Evolutionary conservation across 495 filamentous ascomycete genomes (phyloP), one percentile per base, ranked within the genome.

Genomic region (Podospora comata): DNA sequence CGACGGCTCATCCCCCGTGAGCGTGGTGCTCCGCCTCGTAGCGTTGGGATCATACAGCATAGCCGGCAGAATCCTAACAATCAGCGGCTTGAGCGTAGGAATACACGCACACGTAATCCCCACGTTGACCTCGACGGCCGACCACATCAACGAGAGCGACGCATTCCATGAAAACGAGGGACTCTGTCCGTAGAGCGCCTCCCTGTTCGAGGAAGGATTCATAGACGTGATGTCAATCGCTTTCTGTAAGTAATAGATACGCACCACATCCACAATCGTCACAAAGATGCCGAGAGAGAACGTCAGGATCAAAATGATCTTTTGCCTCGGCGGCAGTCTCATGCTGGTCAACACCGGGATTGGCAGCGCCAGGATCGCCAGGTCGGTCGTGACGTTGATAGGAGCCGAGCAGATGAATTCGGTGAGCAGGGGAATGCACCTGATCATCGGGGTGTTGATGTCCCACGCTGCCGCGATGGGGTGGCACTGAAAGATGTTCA

Each of bases 91-190:
- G 69, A 97, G 80, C 20, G 90, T 94, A 16, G 93, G 94, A 30
- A 96, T 89, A 72, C 92, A 97, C 60, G 88, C 93, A 67, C 91
- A 95, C 56, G 94, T 90, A 65, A 97, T 91, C 7, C 93, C 93
- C 7, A 93, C 83, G 72, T 96, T 93, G 76, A 97, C 92, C 77
- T 97, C 93, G 68, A 97, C 86, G 9, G 89, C 91, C 19, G 91
- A 94, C 93, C 93, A 97, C 90, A 97, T 93, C 75, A 96, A 91
- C 0, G 92, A 90, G 2, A 92, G 76, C 4, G 92, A 91, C 3
- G 89, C 93, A 77, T 93, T 91, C 89, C 87, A 89, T 75, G 78
- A 77, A 70, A 86, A 86, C 53, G 80, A 76, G 30, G 68, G 60
- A 61, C 76, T 77, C 66, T 79, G 74, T 4, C 73, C 78, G 62